These are phyloP conservation scores for Leptographium wingfieldii DNA, from an alignment of 2,329 filamentous ascomycete genomes.

Conservation along the genomic window DNA sequence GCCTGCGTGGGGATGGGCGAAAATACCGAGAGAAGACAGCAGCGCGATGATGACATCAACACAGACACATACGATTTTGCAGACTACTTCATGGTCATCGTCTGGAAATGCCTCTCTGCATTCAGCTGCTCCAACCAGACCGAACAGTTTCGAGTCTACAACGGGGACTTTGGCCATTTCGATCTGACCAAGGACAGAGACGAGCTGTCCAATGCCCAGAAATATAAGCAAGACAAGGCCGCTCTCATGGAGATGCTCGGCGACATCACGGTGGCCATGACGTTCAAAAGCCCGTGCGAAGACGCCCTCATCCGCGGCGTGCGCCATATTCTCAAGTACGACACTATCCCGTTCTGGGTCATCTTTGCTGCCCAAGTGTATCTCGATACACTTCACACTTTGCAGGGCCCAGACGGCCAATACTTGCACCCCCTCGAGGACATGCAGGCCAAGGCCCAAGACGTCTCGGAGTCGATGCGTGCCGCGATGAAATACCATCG, in stretches of 20 bases:
- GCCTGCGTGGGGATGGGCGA: not conserved
- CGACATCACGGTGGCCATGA: not conserved
- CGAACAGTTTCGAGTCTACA: slow-evolving; percentile 12
- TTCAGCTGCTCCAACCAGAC: slow-evolving; percentile 1
- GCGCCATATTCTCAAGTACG: slow-evolving; percentile 14
- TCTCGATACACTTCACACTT: slow-evolving; percentile 26
- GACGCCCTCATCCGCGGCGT: not conserved
- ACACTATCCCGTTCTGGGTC: slow-evolving; percentile 21
- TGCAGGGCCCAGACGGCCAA: slow-evolving; percentile 12
- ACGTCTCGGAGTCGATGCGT: slow-evolving; percentile 15
- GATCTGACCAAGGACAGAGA: slow-evolving; percentile 9
- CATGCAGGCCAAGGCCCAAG: slow-evolving; percentile 1
- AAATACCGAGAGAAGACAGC: not conserved
- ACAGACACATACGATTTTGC: slow-evolving; percentile 18
- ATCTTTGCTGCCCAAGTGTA: slow-evolving; percentile 28
- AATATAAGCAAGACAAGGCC: slow-evolving; percentile 22
- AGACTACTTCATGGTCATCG: slow-evolving; percentile 11
- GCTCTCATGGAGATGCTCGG: slow-evolving; percentile 20
- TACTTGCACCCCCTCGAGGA: slow-evolving; percentile 5
- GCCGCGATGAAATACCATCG: slow-evolving; percentile 20
- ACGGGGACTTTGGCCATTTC: slow-evolving; percentile 16
- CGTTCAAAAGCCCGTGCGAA: not conserved
- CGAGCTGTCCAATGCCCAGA: not conserved
- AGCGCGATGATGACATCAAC: not conserved
- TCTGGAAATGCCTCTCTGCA: slow-evolving; percentile 9